phyloP scores from a whole-genome alignment of 2,329 filamentous ascomycete species.

The Fusarium succisae region DNA sequence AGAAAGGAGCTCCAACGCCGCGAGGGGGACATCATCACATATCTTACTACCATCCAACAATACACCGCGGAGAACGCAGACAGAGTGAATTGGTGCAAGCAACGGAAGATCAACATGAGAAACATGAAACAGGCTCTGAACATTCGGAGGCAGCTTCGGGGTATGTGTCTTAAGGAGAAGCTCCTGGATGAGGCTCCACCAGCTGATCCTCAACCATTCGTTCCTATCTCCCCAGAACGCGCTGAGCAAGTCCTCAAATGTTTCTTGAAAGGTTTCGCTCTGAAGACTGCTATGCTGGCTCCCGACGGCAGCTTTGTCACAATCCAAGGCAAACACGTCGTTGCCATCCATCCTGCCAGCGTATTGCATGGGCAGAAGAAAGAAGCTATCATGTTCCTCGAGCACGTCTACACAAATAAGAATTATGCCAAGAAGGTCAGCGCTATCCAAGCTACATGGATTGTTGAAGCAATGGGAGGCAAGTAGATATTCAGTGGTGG shows the following conservation, averaged over 20 bases:
- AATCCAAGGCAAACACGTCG: slow-evolving; percentile 66
- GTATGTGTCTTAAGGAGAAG: slow-evolving; percentile 62
- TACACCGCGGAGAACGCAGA: slow-evolving; percentile 67
- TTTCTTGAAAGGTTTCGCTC: slow-evolving; percentile 69
- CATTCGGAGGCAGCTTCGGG: slow-evolving; percentile 69
- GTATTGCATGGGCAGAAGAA: slow-evolving; percentile 70
- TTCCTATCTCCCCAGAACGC: slow-evolving; percentile 62
- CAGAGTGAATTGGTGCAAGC: slow-evolving; percentile 66
- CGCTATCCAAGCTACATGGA: slow-evolving; percentile 68
- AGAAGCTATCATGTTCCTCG: slow-evolving; percentile 74
- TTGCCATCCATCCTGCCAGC: slow-evolving; percentile 71
- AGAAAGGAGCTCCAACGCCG: slow-evolving; percentile 68
- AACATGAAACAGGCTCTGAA: slow-evolving; percentile 71
- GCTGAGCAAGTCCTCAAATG: slow-evolving; percentile 66
- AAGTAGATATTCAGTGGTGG: slow-evolving; percentile 21
- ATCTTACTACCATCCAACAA: slow-evolving; percentile 69
- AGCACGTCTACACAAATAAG: slow-evolving; percentile 73
- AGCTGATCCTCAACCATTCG: slow-evolving; percentile 65
- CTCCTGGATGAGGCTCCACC: slow-evolving; percentile 58
- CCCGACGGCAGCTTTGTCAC: slow-evolving; percentile 71
- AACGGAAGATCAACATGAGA: slow-evolving; percentile 64
- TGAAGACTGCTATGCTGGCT: slow-evolving; percentile 68
- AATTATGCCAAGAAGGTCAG: slow-evolving; percentile 75
- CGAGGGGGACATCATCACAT: slow-evolving; percentile 72
- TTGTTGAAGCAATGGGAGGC: slow-evolving; percentile 58